phyloP scores from a whole-genome alignment of 1,139 yeast species.

The Candida tetrigidarum region DNA sequence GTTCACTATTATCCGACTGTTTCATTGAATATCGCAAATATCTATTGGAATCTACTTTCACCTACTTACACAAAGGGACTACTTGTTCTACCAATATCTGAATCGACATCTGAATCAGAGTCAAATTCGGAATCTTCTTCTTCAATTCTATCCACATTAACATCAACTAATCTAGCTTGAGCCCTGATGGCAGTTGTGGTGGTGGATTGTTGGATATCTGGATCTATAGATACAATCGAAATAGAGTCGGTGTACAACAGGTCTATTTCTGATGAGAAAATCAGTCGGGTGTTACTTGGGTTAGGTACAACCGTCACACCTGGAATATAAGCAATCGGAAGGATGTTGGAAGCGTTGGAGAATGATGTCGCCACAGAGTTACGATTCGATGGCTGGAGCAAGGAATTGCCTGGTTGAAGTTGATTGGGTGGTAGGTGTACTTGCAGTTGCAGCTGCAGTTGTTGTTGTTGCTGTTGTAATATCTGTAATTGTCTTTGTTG shows the following conservation, averaged over 20 bases:
- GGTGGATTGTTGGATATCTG: constrained; percentile 2
- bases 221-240: constrained; percentile 29
- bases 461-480: constrained; percentile 13
- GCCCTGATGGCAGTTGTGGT: constrained; percentile 64
- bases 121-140: constrained; percentile 46
- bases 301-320: constrained; percentile 79
- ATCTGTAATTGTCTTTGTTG: constrained; percentile 15
- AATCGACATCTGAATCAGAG: constrained; percentile 45
- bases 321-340: constrained; percentile 94
- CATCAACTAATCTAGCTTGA: constrained; percentile 66
- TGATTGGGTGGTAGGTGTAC: constrained; percentile 13
- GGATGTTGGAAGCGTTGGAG: constrained; percentile 79
- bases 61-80: constrained; percentile 1
- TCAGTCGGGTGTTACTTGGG: constrained; percentile 48
- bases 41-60: not conserved
- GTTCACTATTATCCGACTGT: too few relatives aligned
- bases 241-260: constrained; percentile 56
- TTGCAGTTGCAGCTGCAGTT: constrained; percentile 14
- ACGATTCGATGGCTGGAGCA: constrained; percentile 20
- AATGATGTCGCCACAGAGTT: constrained; percentile 62
- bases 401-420: constrained; percentile 7
- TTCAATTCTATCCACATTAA: constrained; percentile 55
- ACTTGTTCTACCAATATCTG: constrained; percentile 39
- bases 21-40: too few relatives aligned
- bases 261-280: constrained; percentile 54